A percentile compares a stretch with the other conserved stretches of the same genome.
phyloP scores from a whole-genome alignment of 768 basidiomycete species.

The Lentinus brumalis region DNA sequence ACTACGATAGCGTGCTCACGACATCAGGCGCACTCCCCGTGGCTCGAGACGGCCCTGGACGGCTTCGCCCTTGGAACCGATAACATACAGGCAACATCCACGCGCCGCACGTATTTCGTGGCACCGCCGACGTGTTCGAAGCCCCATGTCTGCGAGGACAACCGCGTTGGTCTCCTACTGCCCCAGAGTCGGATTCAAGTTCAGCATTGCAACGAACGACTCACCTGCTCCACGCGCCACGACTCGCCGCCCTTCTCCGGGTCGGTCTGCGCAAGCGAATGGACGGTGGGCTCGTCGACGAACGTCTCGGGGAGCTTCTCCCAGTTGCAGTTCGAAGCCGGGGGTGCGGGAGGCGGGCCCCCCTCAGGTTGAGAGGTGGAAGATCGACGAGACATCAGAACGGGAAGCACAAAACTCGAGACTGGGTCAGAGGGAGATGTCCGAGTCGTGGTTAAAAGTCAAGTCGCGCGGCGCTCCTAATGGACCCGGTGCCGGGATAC shows the following conservation, averaged over 20 bases:
- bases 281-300: conserved; percentile 14
- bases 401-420: no score
- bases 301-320: conserved; percentile 39
- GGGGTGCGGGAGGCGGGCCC: no score
- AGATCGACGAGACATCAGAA: no score
- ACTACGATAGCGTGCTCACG: no score
- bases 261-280: not conserved
- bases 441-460: no score
- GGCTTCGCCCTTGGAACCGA: not conserved
- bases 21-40: no score
- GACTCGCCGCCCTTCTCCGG: not conserved
- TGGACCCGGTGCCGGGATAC: no score
- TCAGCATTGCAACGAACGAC: not conserved
- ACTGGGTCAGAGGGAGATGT: no score
- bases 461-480: conserved; percentile 36
- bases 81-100: not conserved
- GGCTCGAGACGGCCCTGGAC: no score
- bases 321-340: no score
- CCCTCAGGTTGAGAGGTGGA: no score
- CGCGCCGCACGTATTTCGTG: not conserved
- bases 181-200: no score
- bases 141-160: conserved; percentile 20
- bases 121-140: conserved; percentile 21
- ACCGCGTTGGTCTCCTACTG: not conserved
- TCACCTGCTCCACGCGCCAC: not conserved